Base-by-base conservation (phyloP, 2,329 filamentous ascomycete genomes). In the Trichoderma guizhouense region DNA sequence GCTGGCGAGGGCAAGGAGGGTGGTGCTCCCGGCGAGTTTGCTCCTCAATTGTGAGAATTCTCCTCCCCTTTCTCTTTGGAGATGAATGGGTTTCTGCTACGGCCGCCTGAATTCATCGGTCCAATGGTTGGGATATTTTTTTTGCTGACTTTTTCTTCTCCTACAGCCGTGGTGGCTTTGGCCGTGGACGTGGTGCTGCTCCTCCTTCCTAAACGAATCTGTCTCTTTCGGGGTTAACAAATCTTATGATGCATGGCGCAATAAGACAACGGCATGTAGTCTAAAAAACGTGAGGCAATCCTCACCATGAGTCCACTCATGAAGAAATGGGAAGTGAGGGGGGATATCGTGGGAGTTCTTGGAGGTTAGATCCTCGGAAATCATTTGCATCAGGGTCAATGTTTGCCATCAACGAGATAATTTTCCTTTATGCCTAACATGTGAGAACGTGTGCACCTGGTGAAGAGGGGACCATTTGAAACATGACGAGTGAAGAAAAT, bases 21-120 rank as follows among this genome's bases (percentile, higher is more conserved):
- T 81, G 93, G 91, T 88, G 93, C 94, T 83, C 93, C 94, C 81
- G 93, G 93, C 86, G 93, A 94, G 86, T 97, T 96, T 85, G 91
- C 92, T 86, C 94, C 94, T 83, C 90, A 92, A 84, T 97, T 97
- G 91, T 92, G 86, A 90, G 89, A 85, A 79, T 73, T 14, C 12
- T 9, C 63, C 8, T 30, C n/a, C 21, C 18, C 12, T 60, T 18
- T 34, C 11, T 14, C 26, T 18, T 1, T 43, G 30, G 57, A 7
- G 21, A 34, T 34, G 18, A n/a, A 43, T 1, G 39, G 32, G 12
- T 24, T 57, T 53, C 24, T 43, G 3, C 18, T 60, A 32, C 65
- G 65, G 7, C 36, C 5, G 7, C 36, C 21, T 9, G 34, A 47
- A 30, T 14, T 58, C 8, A n/a, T n/a, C 39, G 39, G 15, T 43